Evolutionary conservation across 1,284 basidiomycete species (phyloP).

Genomic region (Melanopsichium pennsylvanicum): DNA sequence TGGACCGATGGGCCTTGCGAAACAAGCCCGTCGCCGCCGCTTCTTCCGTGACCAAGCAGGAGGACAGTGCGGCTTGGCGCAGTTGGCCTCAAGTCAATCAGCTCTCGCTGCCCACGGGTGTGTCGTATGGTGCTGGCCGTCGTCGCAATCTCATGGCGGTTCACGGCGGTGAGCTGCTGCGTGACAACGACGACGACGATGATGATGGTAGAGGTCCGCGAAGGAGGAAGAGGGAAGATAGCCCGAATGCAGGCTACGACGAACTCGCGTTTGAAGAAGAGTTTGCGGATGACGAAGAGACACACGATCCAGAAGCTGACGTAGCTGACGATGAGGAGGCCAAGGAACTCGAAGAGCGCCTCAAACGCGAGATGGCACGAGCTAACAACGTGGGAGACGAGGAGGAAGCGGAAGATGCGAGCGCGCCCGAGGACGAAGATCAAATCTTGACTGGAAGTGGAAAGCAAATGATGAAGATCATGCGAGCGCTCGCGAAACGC

Average conservation of each 20-base stretch:
- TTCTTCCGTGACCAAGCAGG: constrained; percentile 18
- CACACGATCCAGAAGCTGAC: constrained; percentile 40
- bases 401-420: constrained; percentile 46
- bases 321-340: constrained; percentile 59
- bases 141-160: constrained; percentile 50
- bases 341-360: constrained; percentile 61
- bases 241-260: constrained; percentile 48
- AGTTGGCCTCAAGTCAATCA: constrained; percentile 40
- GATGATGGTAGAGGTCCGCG: constrained; percentile 8
- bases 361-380: constrained; percentile 63
- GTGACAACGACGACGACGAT: constrained; percentile 48
- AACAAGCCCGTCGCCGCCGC: constrained; percentile 29
- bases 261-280: constrained; percentile 64
- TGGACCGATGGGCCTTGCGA: constrained; percentile 51
- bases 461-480: constrained; percentile 65
- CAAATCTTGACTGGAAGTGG: constrained; percentile 61
- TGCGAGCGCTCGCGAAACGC: constrained; percentile 59
- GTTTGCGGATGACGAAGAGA: constrained; percentile 64
- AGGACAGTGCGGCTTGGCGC: constrained; percentile 39
- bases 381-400: constrained; percentile 58
- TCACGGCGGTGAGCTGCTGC: constrained; percentile 44
- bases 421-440: constrained; percentile 48
- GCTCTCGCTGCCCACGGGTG: constrained; percentile 43
- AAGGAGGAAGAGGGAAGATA: constrained; percentile 38
- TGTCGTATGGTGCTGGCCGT: constrained; percentile 42